Conservation (phyloP, 1,284 basidiomycete species). For the Schizopora paradoxa region DNA sequence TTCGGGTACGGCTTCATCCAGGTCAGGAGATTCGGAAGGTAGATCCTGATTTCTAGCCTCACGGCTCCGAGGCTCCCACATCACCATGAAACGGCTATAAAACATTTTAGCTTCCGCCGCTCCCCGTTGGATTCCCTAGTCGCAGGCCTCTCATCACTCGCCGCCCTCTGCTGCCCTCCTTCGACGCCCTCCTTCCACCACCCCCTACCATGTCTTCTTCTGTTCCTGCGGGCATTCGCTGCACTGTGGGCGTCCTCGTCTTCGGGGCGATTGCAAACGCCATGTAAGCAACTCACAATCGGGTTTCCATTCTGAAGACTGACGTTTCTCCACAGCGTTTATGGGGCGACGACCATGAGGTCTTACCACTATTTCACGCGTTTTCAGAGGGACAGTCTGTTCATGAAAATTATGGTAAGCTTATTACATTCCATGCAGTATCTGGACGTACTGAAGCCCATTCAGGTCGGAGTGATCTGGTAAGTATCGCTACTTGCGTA, state of each 20-base stretch:
- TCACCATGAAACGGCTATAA: too few relatives aligned
- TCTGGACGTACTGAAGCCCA: not conserved
- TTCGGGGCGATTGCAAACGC: not conserved
- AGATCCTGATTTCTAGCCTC: too few relatives aligned
- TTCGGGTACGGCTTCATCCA: too few relatives aligned
- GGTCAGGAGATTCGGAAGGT: too few relatives aligned
- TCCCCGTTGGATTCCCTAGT: too few relatives aligned
- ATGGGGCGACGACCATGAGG: not conserved
- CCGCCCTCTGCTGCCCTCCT: too few relatives aligned
- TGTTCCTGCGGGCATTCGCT: not conserved
- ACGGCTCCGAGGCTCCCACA: too few relatives aligned
- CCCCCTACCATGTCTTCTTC: too few relatives aligned
- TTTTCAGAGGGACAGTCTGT: not conserved
- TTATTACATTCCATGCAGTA: not conserved
- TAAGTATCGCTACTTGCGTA: not conserved
- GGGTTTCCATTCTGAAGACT: not conserved
- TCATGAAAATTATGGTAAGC: not conserved
- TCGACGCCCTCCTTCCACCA: too few relatives aligned
- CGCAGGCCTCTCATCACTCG: too few relatives aligned
- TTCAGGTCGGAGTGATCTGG: not conserved
- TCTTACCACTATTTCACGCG: not conserved
- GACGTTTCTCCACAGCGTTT: not conserved
- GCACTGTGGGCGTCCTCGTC: not conserved
- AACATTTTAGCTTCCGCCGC: too few relatives aligned
- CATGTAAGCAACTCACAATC: not conserved